phyloP scores from a whole-genome alignment of 495 filamentous ascomycete genomes.

The Articulospora tetracladia region DNA sequence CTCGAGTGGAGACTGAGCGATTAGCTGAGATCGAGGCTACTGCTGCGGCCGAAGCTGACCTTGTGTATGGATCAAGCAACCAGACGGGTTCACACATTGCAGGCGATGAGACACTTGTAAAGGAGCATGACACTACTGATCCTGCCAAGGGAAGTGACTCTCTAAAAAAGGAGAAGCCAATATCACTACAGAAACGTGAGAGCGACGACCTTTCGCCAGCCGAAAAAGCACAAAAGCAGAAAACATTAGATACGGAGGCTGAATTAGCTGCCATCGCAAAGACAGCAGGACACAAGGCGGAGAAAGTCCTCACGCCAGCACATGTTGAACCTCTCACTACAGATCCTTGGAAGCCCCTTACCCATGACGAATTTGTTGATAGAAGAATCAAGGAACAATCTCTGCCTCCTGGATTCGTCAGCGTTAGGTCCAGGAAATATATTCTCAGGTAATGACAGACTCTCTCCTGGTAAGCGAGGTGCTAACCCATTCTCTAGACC shows the following conservation, averaged over 20 bases:
- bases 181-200: conserved; percentile 18
- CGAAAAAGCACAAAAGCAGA: not conserved
- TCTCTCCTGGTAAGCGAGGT: conserved; percentile 6
- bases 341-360: conserved; percentile 36
- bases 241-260: conserved; percentile 7
- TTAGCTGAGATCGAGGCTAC: conserved; percentile 1
- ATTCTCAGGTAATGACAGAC: conserved; percentile 60
- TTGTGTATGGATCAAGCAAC: not conserved
- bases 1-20: not conserved
- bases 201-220: not conserved
- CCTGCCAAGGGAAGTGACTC: not conserved
- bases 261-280: conserved; percentile 7
- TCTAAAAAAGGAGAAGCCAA: conserved; percentile 11
- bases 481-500: conserved; percentile 55
- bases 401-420: conserved; percentile 63
- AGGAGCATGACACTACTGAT: not conserved
- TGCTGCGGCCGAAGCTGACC: not conserved
- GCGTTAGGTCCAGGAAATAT: conserved; percentile 59
- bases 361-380: conserved; percentile 63
- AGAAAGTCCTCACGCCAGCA: not conserved
- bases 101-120: no score
- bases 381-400: conserved; percentile 54
- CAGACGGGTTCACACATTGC: no score
- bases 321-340: not conserved
- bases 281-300: not conserved